Base-by-base conservation (phyloP, 23 red algal species). In the Cyanidium caldarium region DNA sequence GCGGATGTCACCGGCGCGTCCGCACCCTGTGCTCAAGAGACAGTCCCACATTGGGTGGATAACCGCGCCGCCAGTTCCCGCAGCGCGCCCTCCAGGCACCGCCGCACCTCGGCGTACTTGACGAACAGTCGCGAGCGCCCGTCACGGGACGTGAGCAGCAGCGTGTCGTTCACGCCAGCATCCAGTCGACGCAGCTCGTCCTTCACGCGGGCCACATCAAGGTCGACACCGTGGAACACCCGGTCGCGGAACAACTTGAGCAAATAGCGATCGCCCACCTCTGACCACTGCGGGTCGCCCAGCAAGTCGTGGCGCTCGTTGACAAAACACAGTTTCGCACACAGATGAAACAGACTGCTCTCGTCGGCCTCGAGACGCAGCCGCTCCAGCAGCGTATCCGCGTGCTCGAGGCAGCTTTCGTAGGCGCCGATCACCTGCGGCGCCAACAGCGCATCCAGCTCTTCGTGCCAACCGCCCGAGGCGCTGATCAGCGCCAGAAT, bases 241-340 rank as follows among this genome's bases (percentile, higher is more conserved):
- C 81, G 81, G 65, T 89, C 85, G 17, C 85, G 85, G 67, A 89
- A 89, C 34, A 89, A 36, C 58, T 89, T 89, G 12, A 89, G 73
- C 25, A 89, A 40, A 33, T 89, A 82, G 17, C 77, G 85, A 56
- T 82, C 77, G 26, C 77, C 85, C 0, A 78, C 77, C 72, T 89
- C 85, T 14, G 77, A 82, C 85, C 85, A 89, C 66, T 77, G 77
- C 13, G 69, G 69, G 16, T 82, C 77, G 45, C 70, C 70, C 13
- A 66, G 65, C 19, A 69, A 7, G 44, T 89, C 85, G 35, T 38
- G 16, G 41, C 85, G 77, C 42, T 89, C 85, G 51, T 77, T 89
- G 68, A 82, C 66, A 39, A 82, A 76, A 38, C 72, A 69, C 37
- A 89, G 77, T 33, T 82, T 61, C 5, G 76, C 35, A 2, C 57